These are phyloP conservation scores for Penicillium decumbens DNA, from an alignment of 2,329 filamentous ascomycete genomes.

Conservation along the genomic window DNA sequence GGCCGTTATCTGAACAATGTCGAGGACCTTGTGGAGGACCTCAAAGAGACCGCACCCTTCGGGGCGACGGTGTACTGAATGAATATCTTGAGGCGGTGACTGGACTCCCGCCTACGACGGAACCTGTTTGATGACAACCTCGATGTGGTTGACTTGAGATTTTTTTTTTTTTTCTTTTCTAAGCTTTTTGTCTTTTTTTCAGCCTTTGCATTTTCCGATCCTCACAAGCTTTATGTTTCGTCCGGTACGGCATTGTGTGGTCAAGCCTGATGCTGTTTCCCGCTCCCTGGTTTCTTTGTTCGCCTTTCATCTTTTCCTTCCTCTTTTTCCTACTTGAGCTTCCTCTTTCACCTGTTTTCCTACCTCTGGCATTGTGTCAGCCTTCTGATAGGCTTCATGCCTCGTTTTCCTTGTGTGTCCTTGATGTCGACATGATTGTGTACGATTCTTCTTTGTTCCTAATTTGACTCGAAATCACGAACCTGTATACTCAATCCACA, in stretches of 20 bases:
- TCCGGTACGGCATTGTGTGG: constrained; percentile 22
- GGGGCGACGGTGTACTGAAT: constrained; percentile 47
- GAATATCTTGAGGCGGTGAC: constrained; percentile 13
- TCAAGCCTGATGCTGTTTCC: constrained; percentile 16
- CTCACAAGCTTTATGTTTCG: constrained; percentile 17
- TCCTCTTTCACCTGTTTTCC: constrained; percentile 6
- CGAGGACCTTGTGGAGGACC: constrained; percentile 76
- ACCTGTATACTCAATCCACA: neutral
- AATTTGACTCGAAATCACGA: constrained; percentile 2
- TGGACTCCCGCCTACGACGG: constrained; percentile 7
- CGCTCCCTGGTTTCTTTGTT: neutral
- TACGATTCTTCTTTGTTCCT: constrained; percentile 21
- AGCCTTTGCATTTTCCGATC: neutral
- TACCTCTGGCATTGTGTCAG: constrained; percentile 15
- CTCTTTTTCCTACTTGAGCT: no score
- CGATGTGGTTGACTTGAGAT: constrained; percentile 15
- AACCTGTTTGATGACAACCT: constrained; percentile 23
- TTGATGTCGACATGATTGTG: constrained; percentile 28
- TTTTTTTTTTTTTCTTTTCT: constrained; percentile 2
- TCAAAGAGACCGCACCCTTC: constrained; percentile 74
- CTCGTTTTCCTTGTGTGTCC: constrained; percentile 21
- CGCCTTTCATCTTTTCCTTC: neutral
- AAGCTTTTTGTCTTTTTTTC: constrained; percentile 7
- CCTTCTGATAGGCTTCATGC: constrained; percentile 4
- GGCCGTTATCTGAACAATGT: constrained; percentile 76